Conservation (phyloP, 331 rosid species). For the Cucumis variabilis region DNA sequence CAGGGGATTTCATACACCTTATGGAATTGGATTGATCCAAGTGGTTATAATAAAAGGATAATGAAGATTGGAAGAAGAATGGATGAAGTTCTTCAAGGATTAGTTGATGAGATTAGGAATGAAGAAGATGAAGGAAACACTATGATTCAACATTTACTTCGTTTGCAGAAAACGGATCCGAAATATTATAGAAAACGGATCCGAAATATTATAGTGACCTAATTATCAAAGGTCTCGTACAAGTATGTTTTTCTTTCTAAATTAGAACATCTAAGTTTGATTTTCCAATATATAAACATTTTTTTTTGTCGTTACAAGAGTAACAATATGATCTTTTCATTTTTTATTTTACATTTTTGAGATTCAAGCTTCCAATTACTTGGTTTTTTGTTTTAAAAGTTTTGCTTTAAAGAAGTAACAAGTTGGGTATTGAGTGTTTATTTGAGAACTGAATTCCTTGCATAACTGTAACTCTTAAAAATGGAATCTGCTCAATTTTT, state of each 20-base stretch:
- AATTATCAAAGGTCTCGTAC: slow-evolving; percentile 51
- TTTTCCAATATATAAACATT: no score
- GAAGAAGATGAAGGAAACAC: background rate
- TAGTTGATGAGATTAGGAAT: background rate
- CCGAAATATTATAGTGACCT: slow-evolving; percentile 53
- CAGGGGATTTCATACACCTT: slow-evolving; percentile 42
- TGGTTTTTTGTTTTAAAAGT: no score
- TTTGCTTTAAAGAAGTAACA: no score
- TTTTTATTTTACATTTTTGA: no score
- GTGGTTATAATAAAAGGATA: slow-evolving; percentile 28
- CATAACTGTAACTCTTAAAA: no score
- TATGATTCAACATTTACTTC: slow-evolving; percentile 16
- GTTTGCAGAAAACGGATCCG: slow-evolving; percentile 44
- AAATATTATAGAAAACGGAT: slow-evolving; percentile 44
- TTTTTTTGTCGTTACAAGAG: no score
- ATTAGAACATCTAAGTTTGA: no score
- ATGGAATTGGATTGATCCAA: slow-evolving; percentile 43
- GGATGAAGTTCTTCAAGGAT: slow-evolving; percentile 15
- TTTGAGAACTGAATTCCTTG: no score
- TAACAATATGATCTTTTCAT: no score
- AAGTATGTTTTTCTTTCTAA: slow-evolving; percentile 20
- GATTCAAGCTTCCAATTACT: no score
- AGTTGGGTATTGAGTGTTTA: no score
- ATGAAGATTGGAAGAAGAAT: slow-evolving; percentile 24
- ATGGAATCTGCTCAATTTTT: no score